phyloP scores from a whole-genome alignment of 179 eudicot genomes.

The Spinacia oleracea region DNA sequence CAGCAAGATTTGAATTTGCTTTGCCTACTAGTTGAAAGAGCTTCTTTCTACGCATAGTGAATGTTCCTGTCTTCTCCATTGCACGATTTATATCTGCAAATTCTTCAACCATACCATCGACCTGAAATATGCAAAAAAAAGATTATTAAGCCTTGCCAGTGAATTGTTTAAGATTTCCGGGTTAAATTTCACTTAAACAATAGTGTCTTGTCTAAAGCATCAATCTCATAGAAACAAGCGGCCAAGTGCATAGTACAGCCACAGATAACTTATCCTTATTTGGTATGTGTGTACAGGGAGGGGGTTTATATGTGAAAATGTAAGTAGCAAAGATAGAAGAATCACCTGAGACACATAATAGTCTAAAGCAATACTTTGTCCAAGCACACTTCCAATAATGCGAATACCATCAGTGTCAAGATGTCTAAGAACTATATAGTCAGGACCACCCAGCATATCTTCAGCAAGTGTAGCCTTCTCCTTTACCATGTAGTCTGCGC shows the following conservation, averaged over 20 bases:
- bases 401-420: slow-evolving; percentile 87
- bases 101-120: slow-evolving; percentile 87
- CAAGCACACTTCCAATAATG: slow-evolving; percentile 91
- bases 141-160: neutral
- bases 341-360: slow-evolving; percentile 88
- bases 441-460: slow-evolving; percentile 92
- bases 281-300: neutral
- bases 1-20: slow-evolving; percentile 94
- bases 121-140: slow-evolving; percentile 41
- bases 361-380: slow-evolving; percentile 94
- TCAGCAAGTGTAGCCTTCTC: slow-evolving; percentile 71
- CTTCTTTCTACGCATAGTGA: slow-evolving; percentile 78
- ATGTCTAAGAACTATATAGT: slow-evolving; percentile 70
- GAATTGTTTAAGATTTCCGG: neutral
- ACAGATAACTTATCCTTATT: neutral
- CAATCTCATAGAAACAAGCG: neutral
- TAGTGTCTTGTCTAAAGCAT: neutral
- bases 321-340: slow-evolving; percentile 1
- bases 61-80: slow-evolving; percentile 90
- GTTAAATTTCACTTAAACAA: neutral
- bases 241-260: neutral
- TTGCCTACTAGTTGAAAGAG: slow-evolving; percentile 91
- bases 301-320: neutral
- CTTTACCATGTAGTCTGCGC: slow-evolving; percentile 74
- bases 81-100: slow-evolving; percentile 81